phyloP scores from a whole-genome alignment of 768 basidiomycete genomes.

The Amanita pallidorosea region DNA sequence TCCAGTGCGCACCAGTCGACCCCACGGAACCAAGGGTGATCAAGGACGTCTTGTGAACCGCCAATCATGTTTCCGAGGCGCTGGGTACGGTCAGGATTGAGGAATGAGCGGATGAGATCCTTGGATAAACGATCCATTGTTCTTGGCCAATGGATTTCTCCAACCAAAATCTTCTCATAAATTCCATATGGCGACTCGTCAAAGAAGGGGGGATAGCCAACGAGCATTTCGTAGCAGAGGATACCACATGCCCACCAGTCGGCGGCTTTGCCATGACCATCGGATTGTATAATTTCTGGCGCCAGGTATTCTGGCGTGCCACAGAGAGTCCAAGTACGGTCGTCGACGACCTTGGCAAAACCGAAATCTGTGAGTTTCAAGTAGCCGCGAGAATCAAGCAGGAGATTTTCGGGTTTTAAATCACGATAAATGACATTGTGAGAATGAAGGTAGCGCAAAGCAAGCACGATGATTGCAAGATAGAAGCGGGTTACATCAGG shows the following conservation, averaged over 20 bases:
- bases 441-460: conserved; percentile 88
- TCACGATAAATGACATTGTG: conserved; percentile 98
- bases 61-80: conserved; percentile 89
- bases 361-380: conserved; percentile 96
- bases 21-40: conserved; percentile 92
- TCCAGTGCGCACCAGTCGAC: conserved; percentile 89
- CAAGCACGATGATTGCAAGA: conserved; percentile 90
- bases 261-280: conserved; percentile 95
- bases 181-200: conserved; percentile 97
- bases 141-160: conserved; percentile 84
- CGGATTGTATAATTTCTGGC: conserved; percentile 95
- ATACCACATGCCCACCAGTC: conserved; percentile 99
- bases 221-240: conserved; percentile 96
- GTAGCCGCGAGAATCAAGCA: conserved; percentile 88
- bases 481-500: conserved; percentile 98
- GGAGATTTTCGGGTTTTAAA: conserved; percentile 97
- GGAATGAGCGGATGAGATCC: conserved; percentile 78
- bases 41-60: conserved; percentile 83
- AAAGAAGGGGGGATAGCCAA: conserved; percentile 97
- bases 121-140: conserved; percentile 84
- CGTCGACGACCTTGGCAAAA: conserved; percentile 95
- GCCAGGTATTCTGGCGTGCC: conserved; percentile 96
- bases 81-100: conserved; percentile 87
- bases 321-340: conserved; percentile 96
- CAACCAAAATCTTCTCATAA: conserved; percentile 93